Base-by-base conservation (phyloP, 805 yeast genomes). In the Wilhelminamyces savonicus region DNA sequence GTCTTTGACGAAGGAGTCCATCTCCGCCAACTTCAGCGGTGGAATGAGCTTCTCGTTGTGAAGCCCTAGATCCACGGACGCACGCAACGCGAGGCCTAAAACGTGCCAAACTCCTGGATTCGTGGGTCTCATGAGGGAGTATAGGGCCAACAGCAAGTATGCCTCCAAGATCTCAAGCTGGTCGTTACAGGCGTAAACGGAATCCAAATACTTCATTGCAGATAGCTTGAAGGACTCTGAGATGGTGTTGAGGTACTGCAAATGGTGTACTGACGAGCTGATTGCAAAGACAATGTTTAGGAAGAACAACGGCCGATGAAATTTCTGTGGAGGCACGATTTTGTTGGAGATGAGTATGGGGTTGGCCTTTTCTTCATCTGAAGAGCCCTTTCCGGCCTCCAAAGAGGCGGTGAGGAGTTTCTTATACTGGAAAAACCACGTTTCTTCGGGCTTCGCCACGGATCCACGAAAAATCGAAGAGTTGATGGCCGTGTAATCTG, bases 91-190 rank as follows among this genome's bases (percentile, higher is more conserved):
- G 2, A 84, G 74, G 0, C 95, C 95, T 39, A 84, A 59, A 4
- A 82, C 75, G 50, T 84, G 84, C 97, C 97, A 87, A n/a, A 84
- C 85, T 3, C 95, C 92, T 0, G 95, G 95, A 10, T 74, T 74
- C 1, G 90, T 78, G 0, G 96, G 96, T 34, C 95, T 68, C 95
- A 87, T 85, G 20, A 81, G 66, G 1, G 94, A 76, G 48, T 82
- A 87, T 4, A 79, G 48, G 0, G 90, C 75, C 24, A 82, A 56
- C 10, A 84, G 59, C 12, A 87, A 50, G 10, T 83, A 60, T 0
- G 88, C 87, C 46, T 82, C 90, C 3, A 87, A 53, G 1, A 82
- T 68, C 43, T 83, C 94, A 22, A 85, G 56, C 26, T 80, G 66
- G 42, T 85, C 82, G 4, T 20, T 9, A 2, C 83, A 67, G 4